phyloP scores from a whole-genome alignment of 441 rosid species.

The Omphalea diandra region DNA sequence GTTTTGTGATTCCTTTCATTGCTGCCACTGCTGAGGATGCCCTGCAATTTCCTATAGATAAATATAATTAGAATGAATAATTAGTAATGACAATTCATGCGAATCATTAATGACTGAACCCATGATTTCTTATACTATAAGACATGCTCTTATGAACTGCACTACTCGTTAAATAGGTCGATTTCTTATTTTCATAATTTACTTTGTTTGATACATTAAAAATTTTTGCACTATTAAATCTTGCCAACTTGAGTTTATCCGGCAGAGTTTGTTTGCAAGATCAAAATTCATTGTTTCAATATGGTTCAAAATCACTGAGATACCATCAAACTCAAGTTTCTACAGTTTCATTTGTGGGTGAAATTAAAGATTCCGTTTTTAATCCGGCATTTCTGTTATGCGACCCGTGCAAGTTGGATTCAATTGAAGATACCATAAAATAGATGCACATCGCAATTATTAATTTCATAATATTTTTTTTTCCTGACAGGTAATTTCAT shows the following conservation, averaged over 20 bases:
- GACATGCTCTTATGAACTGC: too few species aligned
- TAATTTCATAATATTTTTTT: too few species aligned
- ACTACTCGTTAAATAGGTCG: too few species aligned
- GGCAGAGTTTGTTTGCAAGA: too few species aligned
- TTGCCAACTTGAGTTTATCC: too few species aligned
- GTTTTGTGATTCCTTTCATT: conserved; percentile 60
- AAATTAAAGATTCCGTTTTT: conserved; percentile 9
- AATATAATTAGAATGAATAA: neutral
- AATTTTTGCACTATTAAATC: too few species aligned
- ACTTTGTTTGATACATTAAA: too few species aligned
- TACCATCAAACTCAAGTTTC: neutral
- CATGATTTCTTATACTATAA: neutral
- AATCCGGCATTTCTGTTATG: neutral
- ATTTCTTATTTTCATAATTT: too few species aligned
- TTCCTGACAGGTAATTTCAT: too few species aligned
- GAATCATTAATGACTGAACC: neutral
- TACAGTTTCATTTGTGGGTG: neutral
- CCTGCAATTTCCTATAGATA: conserved; percentile 66
- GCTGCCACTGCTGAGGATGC: conserved; percentile 77
- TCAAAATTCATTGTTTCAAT: neutral
- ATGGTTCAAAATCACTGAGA: neutral
- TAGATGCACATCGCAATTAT: too few species aligned
- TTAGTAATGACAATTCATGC: neutral
- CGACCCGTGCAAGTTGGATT: neutral
- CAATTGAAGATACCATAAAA: too few species aligned